Evolutionary conservation across 208 protist species (phyloP), one percentile per base, ranked within the genome.

Genomic region (Leishmania tarentolae): DNA sequence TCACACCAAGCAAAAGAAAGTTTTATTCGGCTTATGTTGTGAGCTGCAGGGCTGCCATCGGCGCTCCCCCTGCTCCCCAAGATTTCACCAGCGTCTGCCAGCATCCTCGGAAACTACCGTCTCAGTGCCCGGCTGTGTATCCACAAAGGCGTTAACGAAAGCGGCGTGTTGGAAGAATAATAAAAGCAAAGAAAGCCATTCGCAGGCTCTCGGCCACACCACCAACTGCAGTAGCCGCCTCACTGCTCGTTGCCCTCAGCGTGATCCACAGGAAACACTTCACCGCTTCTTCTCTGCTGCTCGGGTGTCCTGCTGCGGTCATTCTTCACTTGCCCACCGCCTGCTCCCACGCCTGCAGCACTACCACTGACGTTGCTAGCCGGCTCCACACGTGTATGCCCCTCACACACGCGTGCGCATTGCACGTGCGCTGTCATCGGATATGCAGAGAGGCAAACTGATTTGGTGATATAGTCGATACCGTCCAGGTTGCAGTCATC

Each of bases 381-480:
- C 74, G 82, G 78, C 88, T 83, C 79, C 66, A 82, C 75, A 28
- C 83, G 79, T 57, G 87, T 83, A 80, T 94, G 90, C 40, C 88
- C 94, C 71, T 97, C 94, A 70, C 92, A 94, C 21, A 97, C 79
- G 9, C 94, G 88, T 40, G 92, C 85, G 56, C 94, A 95, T 85
- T 91, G 88, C 56, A 97, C 94, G 75, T 96, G 92, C 46, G 92
- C 82, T 65, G 92, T 89, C 76, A 87, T 88, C 69, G 94, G 94
- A 83, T 94, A 96, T 44, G 90, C 91, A 11, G 89, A 95, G 52
- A 95, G 78, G 79, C 91, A 96, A 69, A 90, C 90, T 61, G 85
- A 80, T 57, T 90, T 85, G 11, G 94, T 94, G 56, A 96, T 82
- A 80, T 96, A 97, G 78, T 97, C 92, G 15, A 96, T 82, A 0